These are phyloP conservation scores for Coleophoma eucalyptorum DNA, from an alignment of 2,329 filamentous ascomycete genomes.

Conservation along the genomic window DNA sequence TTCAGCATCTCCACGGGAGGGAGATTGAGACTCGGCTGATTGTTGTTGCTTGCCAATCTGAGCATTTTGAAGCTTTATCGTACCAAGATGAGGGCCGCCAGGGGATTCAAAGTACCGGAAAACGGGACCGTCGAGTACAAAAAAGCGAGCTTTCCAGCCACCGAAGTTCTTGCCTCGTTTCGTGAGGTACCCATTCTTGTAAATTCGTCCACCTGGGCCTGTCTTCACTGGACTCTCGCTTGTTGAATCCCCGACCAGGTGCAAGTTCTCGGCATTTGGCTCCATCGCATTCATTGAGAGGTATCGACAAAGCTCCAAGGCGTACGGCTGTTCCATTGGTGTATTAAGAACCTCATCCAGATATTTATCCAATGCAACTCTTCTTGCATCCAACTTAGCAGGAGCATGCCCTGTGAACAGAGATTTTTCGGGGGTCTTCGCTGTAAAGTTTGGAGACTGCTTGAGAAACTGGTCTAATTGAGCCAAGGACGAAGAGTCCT, in stretches of 20 bases:
- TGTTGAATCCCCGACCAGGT: constrained; percentile 31
- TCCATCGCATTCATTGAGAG: constrained; percentile 66
- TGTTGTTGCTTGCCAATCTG: constrained; percentile 90
- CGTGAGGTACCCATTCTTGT: constrained; percentile 87
- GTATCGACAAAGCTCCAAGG: constrained; percentile 81
- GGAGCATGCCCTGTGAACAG: constrained; percentile 92
- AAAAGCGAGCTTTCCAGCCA: constrained; percentile 88
- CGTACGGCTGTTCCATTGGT: constrained; percentile 71
- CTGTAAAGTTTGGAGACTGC: constrained; percentile 66
- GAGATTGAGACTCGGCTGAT: constrained; percentile 54
- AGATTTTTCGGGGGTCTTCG: constrained; percentile 76
- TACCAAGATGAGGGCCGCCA: constrained; percentile 85
- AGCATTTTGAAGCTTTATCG: constrained; percentile 85
- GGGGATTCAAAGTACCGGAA: constrained; percentile 91
- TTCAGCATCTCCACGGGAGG: constrained; percentile 56
- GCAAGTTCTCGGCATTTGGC: constrained; percentile 56
- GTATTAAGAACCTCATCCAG: constrained; percentile 83
- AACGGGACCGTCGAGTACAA: constrained; percentile 64
- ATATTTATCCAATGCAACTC: constrained; percentile 77
- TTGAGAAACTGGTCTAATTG: constrained; percentile 80
- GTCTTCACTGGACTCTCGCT: constrained; percentile 36
- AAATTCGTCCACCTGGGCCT: constrained; percentile 61
- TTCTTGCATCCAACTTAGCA: constrained; percentile 85
- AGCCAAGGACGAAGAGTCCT: constrained; percentile 78
- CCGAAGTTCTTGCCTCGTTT: constrained; percentile 99